phyloP scores from a whole-genome alignment of 2,329 filamentous ascomycete genomes.

The Plectosphaerella cucumerina region DNA sequence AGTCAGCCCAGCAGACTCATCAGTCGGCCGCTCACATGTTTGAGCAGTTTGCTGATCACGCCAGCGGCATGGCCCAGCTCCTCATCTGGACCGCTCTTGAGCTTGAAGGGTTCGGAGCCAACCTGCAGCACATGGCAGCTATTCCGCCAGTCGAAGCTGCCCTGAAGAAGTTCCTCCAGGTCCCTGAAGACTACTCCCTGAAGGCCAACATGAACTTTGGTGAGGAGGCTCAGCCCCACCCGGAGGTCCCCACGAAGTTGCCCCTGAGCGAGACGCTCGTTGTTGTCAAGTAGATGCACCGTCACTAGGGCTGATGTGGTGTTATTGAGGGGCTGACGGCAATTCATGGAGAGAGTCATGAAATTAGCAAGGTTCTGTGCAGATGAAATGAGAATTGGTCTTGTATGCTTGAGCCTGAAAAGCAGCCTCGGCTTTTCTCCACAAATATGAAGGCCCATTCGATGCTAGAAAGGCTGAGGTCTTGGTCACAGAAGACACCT shows the following conservation, averaged over 20 bases:
- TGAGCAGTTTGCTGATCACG: slow-evolving; percentile 13
- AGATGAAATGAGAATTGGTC: too few species aligned
- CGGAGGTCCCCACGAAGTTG: slow-evolving; percentile 13
- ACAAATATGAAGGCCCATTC: too few species aligned
- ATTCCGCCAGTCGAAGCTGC: slow-evolving; percentile 17
- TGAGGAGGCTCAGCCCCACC: slow-evolving; percentile 15
- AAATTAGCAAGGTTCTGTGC: too few species aligned
- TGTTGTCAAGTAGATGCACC: background rate
- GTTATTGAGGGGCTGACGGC: too few species aligned
- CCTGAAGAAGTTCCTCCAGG: slow-evolving; percentile 12
- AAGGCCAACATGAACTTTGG: slow-evolving; percentile 18
- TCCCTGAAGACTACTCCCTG: slow-evolving; percentile 15
- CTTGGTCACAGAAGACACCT: too few species aligned
- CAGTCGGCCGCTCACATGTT: slow-evolving; percentile 14
- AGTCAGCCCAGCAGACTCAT: slow-evolving; percentile 12
- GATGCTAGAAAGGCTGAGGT: too few species aligned
- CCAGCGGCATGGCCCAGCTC: slow-evolving; percentile 16
- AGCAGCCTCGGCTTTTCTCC: too few species aligned
- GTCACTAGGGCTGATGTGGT: too few species aligned
- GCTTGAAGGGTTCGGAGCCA: slow-evolving; percentile 18
- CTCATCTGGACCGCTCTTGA: slow-evolving; percentile 18
- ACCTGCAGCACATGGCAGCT: slow-evolving; percentile 18
- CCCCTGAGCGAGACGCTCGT: slow-evolving; percentile 15
- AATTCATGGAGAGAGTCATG: too few species aligned
- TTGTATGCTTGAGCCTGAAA: too few species aligned